Evolutionary conservation across 1,284 basidiomycete genomes (phyloP), one percentile per base, ranked within the genome.

Genomic region (Paramarasmius palmivorus): DNA sequence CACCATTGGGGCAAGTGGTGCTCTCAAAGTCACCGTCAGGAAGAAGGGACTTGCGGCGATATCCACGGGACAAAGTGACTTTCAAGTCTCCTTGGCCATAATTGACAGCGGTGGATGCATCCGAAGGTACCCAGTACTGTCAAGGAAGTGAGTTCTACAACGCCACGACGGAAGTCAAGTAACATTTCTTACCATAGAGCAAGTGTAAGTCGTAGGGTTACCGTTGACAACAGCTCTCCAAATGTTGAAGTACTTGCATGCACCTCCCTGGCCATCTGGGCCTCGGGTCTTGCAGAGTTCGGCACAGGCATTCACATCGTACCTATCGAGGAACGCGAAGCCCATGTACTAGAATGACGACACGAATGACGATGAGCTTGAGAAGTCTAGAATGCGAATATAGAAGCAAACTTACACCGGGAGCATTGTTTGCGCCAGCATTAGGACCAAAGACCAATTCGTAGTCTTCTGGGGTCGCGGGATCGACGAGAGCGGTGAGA

Each of bases 361-460:
- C n/a, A n/a, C 12, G 12, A 32, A 32, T 32, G 12, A 32, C 29
- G 17, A 22, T 36, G 23, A 44, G 8, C 12, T 26, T 5, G 26
- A 4, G 22, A 22, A 40, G 20, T 32, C 26, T 38, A 34, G 20
- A 53, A 25, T 37, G 22, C 4, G 26, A 34, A 9, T 5, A 20
- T 29, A n/a, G 32, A 4, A 37, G 8, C 26, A n/a, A 34, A 56
- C 74, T 57, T 56, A 78, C 76, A 8, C 72, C 73, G 20, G 71
- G 72, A 8, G 76, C 74, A 49, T 72, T 73, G 55, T 75, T 77
- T 4, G 76, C 75, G n/a, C 72, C 73, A 46, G 67, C 62, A 1
- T 66, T 65, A 3, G 75, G 75, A 2, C 75, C 74, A 58, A 75
- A 76, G 17, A 73, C 71, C 5, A 70, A 58, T 26, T 74, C 68